Conservation (phyloP, 2,329 filamentous ascomycete genomes). For the Trichoderma oligosporum region DNA sequence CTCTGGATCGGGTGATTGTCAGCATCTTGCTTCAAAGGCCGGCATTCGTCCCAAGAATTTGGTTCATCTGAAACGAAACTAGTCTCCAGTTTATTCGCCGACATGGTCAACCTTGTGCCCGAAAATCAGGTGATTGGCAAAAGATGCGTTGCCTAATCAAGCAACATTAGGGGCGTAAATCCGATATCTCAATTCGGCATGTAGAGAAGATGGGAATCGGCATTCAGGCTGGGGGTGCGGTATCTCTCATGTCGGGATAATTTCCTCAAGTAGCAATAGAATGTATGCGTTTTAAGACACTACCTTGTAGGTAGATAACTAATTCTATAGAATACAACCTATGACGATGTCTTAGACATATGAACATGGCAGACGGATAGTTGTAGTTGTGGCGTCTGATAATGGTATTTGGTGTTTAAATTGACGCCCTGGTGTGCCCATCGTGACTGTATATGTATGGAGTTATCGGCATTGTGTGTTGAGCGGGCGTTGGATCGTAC, state of each 20-base stretch:
- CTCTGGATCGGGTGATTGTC: conserved; percentile 11
- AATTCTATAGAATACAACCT: no score
- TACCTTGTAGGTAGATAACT: no score
- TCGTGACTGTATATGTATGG: neutral
- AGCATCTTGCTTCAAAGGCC: conserved; percentile 17
- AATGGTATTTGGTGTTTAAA: neutral
- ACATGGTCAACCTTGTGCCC: neutral
- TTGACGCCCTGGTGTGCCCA: neutral
- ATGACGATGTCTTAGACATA: neutral
- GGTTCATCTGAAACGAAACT: conserved; percentile 5
- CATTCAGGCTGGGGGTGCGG: neutral
- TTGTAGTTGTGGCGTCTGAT: neutral
- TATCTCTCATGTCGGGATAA: neutral
- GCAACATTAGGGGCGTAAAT: neutral
- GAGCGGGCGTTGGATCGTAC: neutral
- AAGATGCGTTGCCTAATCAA: no score
- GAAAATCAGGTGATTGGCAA: conserved; percentile 11
- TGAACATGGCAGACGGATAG: neutral
- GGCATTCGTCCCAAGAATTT: conserved; percentile 11
- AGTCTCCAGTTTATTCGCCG: conserved; percentile 5
- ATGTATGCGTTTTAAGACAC: neutral
- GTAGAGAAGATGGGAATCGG: neutral
- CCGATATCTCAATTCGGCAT: neutral
- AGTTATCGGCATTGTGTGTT: neutral
- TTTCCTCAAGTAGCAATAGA: neutral